phyloP scores from a whole-genome alignment of 768 basidiomycete genomes.

The Cyclocybe aegerita region DNA sequence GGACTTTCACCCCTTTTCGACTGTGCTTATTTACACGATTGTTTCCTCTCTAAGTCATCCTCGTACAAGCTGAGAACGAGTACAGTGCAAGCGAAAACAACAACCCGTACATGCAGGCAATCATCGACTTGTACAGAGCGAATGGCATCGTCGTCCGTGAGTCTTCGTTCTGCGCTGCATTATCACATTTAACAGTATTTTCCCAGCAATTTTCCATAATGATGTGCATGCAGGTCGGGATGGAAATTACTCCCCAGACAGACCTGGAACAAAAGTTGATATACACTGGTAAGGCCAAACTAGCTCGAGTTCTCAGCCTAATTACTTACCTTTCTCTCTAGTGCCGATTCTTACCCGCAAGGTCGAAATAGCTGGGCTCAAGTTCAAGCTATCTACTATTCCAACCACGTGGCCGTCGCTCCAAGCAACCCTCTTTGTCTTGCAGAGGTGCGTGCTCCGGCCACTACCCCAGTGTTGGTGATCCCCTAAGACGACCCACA shows the following conservation, averaged over 20 bases:
- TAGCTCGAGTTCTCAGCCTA: neutral
- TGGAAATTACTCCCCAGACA: constrained; percentile 51
- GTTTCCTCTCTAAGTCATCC: constrained; percentile 33
- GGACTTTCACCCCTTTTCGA: constrained; percentile 5
- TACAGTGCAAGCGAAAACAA: constrained; percentile 41
- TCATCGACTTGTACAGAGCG: constrained; percentile 42
- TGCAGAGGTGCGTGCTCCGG: constrained; percentile 35
- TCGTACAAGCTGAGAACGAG: constrained; percentile 58
- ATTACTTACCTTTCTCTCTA: constrained; percentile 12
- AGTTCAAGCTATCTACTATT: constrained; percentile 49
- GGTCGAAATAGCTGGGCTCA: constrained; percentile 47
- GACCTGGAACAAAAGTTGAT: constrained; percentile 42
- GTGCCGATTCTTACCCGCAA: constrained; percentile 54
- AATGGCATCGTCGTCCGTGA: constrained; percentile 49
- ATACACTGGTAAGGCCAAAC: constrained; percentile 42
- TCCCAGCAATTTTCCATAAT: constrained; percentile 45
- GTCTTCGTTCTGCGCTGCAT: constrained; percentile 6
- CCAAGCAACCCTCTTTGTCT: constrained; percentile 49
- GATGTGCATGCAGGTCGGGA: constrained; percentile 47
- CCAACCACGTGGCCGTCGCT: constrained; percentile 40
- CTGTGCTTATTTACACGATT: neutral
- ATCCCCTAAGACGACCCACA: constrained; percentile 12
- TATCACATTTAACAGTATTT: neutral
- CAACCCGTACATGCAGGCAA: constrained; percentile 49
- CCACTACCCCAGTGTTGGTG: neutral